Percentiles rank a stretch among this genome's conserved stretches.
Conservation (phyloP, 345 rosid species). For the Isatis tinctoria region DNA sequence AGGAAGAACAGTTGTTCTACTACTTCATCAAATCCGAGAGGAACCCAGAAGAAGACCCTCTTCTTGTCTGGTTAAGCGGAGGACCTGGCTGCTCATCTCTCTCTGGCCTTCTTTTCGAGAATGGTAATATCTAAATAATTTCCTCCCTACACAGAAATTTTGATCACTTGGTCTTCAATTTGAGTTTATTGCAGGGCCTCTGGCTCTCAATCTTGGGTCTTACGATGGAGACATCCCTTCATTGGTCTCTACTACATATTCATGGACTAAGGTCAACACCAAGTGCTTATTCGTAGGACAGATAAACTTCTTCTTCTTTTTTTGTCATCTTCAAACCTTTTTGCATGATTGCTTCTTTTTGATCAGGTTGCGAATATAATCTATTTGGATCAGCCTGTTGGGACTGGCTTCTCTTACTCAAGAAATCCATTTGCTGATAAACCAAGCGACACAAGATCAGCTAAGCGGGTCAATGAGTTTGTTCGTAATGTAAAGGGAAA, state of each 20-base stretch:
- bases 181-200: constrained; percentile 43
- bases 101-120: constrained; percentile 24
- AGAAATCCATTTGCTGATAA: constrained; percentile 33
- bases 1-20: constrained; percentile 28
- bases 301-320: background rate
- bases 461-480: constrained; percentile 33
- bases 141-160: background rate
- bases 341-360: background rate
- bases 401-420: constrained; percentile 72
- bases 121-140: background rate
- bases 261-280: constrained; percentile 56
- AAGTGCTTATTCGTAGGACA: constrained; percentile 37
- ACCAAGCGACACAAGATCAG: constrained; percentile 44
- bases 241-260: constrained; percentile 46
- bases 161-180: background rate
- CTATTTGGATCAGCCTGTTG: constrained; percentile 69
- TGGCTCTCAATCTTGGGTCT: constrained; percentile 43
- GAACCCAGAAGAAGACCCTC: constrained; percentile 25
- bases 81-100: constrained; percentile 42
- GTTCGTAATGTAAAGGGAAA: constrained; percentile 38
- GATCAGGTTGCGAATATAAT: constrained; percentile 59
- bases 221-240: constrained; percentile 63
- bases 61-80: constrained; percentile 28
- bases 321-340: background rate
- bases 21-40: constrained; percentile 34